Evolutionary conservation across 2,329 filamentous ascomycete species (phyloP), one percentile per base, ranked within the genome.

Genomic region (Akanthomyces dipterigenus): DNA sequence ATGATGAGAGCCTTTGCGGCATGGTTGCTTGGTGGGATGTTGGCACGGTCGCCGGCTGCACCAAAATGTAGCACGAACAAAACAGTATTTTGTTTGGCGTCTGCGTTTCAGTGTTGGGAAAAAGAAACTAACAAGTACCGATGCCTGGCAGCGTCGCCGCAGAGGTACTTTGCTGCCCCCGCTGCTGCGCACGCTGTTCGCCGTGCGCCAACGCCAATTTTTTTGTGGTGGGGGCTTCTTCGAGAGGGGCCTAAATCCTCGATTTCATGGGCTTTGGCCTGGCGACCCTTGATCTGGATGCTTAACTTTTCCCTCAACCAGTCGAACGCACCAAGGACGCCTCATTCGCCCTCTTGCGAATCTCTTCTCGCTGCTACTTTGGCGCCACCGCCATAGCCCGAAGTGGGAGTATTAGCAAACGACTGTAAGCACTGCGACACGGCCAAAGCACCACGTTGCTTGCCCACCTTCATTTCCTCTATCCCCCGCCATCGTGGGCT

Each of bases 161-260:
- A 40, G 14, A 50, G 22, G 18, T 58, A 58, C 55, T 12, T 56
- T 3, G 24, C 6, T 4, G 18, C 54, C 26, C 43, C 28, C 43
- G 16, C 18, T 14, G 26, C 36, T 48, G 54, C 42, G 42, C 59
- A 48, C 56, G 34, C 34, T 24, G n/a, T 43, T 26, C 24, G 28
- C 46, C n/a, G 31, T 42, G 48, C 57, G 48, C 55, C 48, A 20
- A 34, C 60, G 45, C 58, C 58, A 60, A 60, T 54, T 60, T 60
- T 60, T 60, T 42, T 48, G 54, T 60, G 49, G 58, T 54, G 58
- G 58, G 58, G 58, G 49, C 40, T 54, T 54, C 45, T 22, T n/a
- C 22, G 51, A 56, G 59, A 61, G 59, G 59, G 59, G 58, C 49
- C 42, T 31, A 31, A 60, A 54, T 60, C 50, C 58, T 48, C 50